Evolutionary conservation across 495 filamentous ascomycete species (phyloP).

Genomic region (Hyaloscypha finlandica): DNA sequence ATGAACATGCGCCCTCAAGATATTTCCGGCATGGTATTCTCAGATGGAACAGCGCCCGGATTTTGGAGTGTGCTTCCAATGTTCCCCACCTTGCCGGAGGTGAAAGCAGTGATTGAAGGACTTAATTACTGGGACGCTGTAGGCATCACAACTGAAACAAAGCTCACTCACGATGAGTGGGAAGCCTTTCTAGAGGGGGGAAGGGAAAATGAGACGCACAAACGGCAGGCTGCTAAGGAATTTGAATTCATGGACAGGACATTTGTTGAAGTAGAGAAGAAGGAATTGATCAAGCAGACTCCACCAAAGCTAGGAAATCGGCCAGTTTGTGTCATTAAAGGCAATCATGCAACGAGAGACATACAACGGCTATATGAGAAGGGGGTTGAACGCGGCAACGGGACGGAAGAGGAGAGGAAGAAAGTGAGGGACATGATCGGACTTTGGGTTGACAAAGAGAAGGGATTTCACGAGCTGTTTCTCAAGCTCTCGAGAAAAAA

Average conservation of each 20-base stretch:
- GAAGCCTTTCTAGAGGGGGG: not conserved
- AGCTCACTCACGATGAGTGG: conserved; percentile 12
- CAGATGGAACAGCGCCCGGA: conserved; percentile 13
- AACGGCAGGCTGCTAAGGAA: not conserved
- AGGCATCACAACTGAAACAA: not conserved
- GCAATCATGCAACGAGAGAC: not conserved
- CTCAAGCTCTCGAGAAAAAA: conserved; percentile 36
- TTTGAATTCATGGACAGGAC: not conserved
- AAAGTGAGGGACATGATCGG: conserved; percentile 32
- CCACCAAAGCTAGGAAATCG: conserved; percentile 1
- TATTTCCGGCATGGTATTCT: conserved; percentile 23
- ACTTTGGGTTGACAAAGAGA: conserved; percentile 35
- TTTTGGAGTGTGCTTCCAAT: not conserved
- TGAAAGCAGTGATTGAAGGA: conserved; percentile 1
- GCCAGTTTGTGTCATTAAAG: conserved; percentile 17
- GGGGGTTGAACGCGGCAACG: conserved; percentile 36
- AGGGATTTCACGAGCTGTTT: conserved; percentile 32
- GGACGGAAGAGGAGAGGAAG: conserved; percentile 35
- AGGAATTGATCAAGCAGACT: conserved; percentile 3
- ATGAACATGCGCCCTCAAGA: not conserved
- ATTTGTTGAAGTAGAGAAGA: conserved; percentile 5
- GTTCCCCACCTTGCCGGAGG: not conserved
- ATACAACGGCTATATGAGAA: conserved; percentile 31
- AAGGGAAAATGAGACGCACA: not conserved
- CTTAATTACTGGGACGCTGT: not conserved